Base-by-base conservation (phyloP, 2,329 filamentous ascomycete genomes). In the Macrophomina tecta region DNA sequence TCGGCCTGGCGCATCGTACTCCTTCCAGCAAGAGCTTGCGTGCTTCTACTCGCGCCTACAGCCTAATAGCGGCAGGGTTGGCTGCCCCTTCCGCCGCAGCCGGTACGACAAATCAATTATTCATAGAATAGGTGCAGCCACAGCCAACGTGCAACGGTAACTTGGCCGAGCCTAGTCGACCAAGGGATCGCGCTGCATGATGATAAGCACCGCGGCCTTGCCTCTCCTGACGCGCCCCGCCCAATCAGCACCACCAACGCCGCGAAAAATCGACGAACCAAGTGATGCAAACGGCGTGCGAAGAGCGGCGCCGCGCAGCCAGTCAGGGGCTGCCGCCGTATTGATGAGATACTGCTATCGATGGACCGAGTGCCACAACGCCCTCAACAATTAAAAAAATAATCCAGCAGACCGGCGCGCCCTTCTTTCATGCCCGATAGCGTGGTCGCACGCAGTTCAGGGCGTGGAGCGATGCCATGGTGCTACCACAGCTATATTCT, bases 21-120 rank as follows among this genome's bases (percentile, higher is more conserved):
- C 56, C 40, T 45, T 28, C 36, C 52, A 40, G 30, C 52, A 12
- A 55, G 52, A 38, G 52, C 52, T 55, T 55, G 53, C 53, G 53
- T 58, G 40, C 58, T 49, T 49, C 58, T 49, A 62, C 58, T 62
- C 58, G 32, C 58, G 56, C 45, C 45, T 65, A 65, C 63, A 65
- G 63, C 63, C 63, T 58, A 65, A 58, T 56, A 62, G 58, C 58
- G 58, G 42, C 58, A 62, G 58, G 45, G 58, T 62, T 62, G 6
- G 45, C 58, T 62, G 58, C 58, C 58, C 58, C 23, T 45, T 56
- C 63, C 63, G 52, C 51, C 52, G 34, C 52, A 48, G 42, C 63
- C 63, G 49, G 64, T 66, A 56, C 64, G 52, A 66, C 64, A 49
- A 58, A 52, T 66, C 64, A 34, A 60, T 66, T 61, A 60, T 60